Evolutionary conservation across 108 stramenopile species (phyloP), one percentile per base, ranked within the genome.

Genomic region (Skeletonema grethae): DNA sequence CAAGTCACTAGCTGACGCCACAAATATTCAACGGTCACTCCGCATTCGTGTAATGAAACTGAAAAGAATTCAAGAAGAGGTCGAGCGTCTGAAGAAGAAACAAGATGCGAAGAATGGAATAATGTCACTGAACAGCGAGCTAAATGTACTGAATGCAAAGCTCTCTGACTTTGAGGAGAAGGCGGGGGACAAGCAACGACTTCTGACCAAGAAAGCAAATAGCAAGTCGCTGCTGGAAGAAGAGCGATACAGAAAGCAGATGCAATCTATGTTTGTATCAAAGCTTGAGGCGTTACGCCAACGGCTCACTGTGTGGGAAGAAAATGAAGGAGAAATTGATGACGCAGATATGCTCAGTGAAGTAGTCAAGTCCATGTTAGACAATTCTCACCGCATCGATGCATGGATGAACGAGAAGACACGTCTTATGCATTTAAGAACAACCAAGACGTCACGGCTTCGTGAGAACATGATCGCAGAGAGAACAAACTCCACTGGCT

Each of bases 71-170:
- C 90, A 95, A 65, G 57, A 50, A 31, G 90, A 95, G 73, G 94
- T 95, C 9, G 90, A 91, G 60, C 78, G 77, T 46, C 79, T 92
- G 15, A 67, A 88, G 29, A 65, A 71, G 30, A 91, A 84, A 58
- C 94, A 95, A 75, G 88, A 88, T 57, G 76, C 73, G 3, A 95
- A 95, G 82, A 95, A 87, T 57, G 68, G 68, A 64, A 91, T 95
- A 20, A 80, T 95, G 69, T 86, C 90, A 4, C 66, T 92, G 34
- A 90, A 95, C 63, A 87, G 86, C 45, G 91, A 95, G 68, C 75
- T 95, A 15, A 82, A 90, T 4, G 82, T 93, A 5, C 64, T 95
- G 25, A 86, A 72, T 68, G 69, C 91, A 12, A 88, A 84, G 66
- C 86, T 95, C 30, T 61, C 73, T 1, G 90, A 91, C 0, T 92